Conservation (phyloP, 2,329 filamentous ascomycete species). For the Lachnellula cervina region DNA sequence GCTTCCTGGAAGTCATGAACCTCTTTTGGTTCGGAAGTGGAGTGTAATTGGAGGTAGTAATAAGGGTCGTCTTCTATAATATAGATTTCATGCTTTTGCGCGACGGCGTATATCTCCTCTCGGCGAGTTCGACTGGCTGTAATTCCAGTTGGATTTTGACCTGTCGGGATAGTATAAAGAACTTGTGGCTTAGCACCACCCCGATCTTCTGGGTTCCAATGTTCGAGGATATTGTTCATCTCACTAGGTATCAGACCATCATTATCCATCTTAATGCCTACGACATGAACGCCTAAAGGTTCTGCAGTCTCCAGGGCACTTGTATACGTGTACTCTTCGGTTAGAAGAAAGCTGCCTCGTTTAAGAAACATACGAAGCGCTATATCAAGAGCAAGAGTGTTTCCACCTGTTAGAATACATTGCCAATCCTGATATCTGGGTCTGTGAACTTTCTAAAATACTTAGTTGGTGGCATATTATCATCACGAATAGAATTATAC, state of each 20-base stretch:
- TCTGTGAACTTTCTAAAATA: background rate
- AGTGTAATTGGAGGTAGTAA: conserved; percentile 62
- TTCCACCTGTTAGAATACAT: background rate
- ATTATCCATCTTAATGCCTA: conserved; percentile 57
- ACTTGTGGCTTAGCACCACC: conserved; percentile 58
- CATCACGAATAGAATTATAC: background rate
- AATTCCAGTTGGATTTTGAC: conserved; percentile 66
- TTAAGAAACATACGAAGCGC: background rate
- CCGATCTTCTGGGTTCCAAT: conserved; percentile 53
- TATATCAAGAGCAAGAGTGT: background rate
- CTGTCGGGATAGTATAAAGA: conserved; percentile 64
- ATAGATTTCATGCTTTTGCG: conserved; percentile 62
- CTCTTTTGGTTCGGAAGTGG: conserved; percentile 44
- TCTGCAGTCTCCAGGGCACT: conserved; percentile 57
- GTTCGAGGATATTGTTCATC: conserved; percentile 55
- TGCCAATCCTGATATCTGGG: background rate
- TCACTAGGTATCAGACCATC: conserved; percentile 56
- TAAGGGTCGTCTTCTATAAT: conserved; percentile 70
- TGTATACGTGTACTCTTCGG: conserved; percentile 82
- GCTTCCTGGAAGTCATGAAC: conserved; percentile 65
- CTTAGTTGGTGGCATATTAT: background rate
- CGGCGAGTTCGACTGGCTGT: conserved; percentile 55
- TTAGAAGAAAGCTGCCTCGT: conserved; percentile 53
- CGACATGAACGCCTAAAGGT: conserved; percentile 54
- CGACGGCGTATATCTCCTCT: conserved; percentile 55